Evolutionary conservation across 345 rosid species (phyloP), one percentile per base, ranked within the genome.

Genomic region (Linum usitatissimum): DNA sequence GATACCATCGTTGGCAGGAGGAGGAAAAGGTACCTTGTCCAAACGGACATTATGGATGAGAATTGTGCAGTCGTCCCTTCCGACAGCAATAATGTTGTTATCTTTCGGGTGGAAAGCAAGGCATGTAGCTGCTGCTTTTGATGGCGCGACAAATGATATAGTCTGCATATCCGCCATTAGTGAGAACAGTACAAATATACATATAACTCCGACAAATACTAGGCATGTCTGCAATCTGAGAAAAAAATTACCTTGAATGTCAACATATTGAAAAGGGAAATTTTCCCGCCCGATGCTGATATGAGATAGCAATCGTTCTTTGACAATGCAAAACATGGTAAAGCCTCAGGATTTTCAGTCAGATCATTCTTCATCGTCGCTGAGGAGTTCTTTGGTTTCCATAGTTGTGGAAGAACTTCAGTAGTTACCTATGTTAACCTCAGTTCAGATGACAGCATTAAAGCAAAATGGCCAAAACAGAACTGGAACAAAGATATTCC

Each of bases 251-350:
- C 83, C 80, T 71, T 76, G 62, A 76, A 71, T 3, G 78, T 64
- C 67, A 69, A 0, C 74, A 76, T 49, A 68, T 78, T 78, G 74
- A 75, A 76, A 17, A 79, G 62, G 34, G 81, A 77, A 62, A 80
- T 64, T 30, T 34, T 72, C 59, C 78, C 82, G 21, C 82, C 86
- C 0, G 80, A 79, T 19, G 84, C 55, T 18, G 84, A 82, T 40
- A 76, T 30, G 48, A 78, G 79, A 78, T 66, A 79, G 6, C 75
- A 73, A 66, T 77, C 80, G 64, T 75, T 79, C 66, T 59, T 82
- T 23, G 82, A 69, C 58, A 79, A 42, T 45, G 73, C 76, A 54
- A 79, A 64, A 55, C 81, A 79, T 3, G 75, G 64, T 19, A 68
- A 58, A 23, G 64, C 65, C 64, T 68, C 75, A 23, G 64, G 73